Evolutionary conservation across 2,329 filamentous ascomycete species (phyloP).

Genomic region (Harringtonia aguacate): DNA sequence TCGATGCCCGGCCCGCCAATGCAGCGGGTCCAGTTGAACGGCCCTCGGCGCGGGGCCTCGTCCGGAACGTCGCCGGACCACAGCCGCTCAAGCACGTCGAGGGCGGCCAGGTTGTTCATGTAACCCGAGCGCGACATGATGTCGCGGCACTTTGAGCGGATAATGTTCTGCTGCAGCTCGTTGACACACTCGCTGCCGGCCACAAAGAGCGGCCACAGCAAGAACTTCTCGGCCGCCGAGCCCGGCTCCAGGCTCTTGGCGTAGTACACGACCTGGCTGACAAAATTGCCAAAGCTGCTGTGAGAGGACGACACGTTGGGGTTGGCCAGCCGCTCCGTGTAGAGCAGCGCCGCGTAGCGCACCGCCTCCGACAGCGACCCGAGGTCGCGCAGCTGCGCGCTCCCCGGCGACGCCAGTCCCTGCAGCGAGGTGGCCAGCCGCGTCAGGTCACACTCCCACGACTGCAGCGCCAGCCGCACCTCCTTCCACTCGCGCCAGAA

Average conservation of each 20-base stretch:
- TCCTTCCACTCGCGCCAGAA: conserved; percentile 87
- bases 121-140: conserved; percentile 86
- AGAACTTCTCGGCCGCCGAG: conserved; percentile 69
- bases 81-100: conserved; percentile 76
- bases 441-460: conserved; percentile 63
- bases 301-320: conserved; percentile 63
- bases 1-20: conserved; percentile 45
- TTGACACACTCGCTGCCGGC: conserved; percentile 82
- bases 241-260: conserved; percentile 67
- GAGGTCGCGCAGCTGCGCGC: conserved; percentile 60
- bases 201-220: conserved; percentile 90
- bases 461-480: conserved; percentile 62
- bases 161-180: conserved; percentile 65
- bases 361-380: conserved; percentile 82
- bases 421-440: conserved; percentile 32
- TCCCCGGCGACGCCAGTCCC: conserved; percentile 27
- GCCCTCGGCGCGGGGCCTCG: conserved; percentile 31
- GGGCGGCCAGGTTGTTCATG: conserved; percentile 80
- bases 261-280: conserved; percentile 73
- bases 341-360: conserved; percentile 78
- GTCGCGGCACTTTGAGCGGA: conserved; percentile 70
- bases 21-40: conserved; percentile 48
- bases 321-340: conserved; percentile 77
- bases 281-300: conserved; percentile 71
- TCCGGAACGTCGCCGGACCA: conserved; percentile 52